Conservation (phyloP, 2,329 filamentous ascomycete genomes). For the Tothia fuscella region DNA sequence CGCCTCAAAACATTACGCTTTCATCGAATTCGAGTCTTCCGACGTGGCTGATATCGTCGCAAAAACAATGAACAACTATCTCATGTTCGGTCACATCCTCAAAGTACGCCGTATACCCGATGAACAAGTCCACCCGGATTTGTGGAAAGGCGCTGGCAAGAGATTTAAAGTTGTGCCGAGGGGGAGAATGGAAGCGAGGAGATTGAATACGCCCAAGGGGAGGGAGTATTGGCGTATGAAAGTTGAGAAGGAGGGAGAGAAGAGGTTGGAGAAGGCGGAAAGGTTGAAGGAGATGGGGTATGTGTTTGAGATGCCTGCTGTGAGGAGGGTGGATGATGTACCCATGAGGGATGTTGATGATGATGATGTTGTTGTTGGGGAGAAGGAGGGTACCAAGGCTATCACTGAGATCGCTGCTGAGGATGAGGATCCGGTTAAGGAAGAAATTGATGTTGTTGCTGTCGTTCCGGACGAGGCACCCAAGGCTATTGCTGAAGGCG, state of each 20-base stretch:
- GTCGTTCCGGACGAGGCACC: too few relatives aligned
- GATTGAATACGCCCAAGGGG: slow-evolving; percentile 59
- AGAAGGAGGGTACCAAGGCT: slow-evolving; percentile 17
- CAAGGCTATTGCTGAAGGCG: slow-evolving; percentile 2
- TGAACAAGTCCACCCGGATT: slow-evolving; percentile 64
- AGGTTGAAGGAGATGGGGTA: slow-evolving; percentile 75
- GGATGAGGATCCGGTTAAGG: slow-evolving; percentile 15
- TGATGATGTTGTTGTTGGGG: slow-evolving; percentile 22
- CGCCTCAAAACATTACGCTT: slow-evolving; percentile 84
- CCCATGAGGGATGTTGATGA: slow-evolving; percentile 28
- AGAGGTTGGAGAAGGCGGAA: slow-evolving; percentile 55
- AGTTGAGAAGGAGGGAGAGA: slow-evolving; percentile 59
- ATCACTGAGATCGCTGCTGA: slow-evolving; percentile 16
- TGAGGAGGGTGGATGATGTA: slow-evolving; percentile 52
- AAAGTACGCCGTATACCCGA: slow-evolving; percentile 71
- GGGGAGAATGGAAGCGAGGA: slow-evolving; percentile 71
- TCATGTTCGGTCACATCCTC: slow-evolving; percentile 86
- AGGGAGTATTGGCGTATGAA: slow-evolving; percentile 69
- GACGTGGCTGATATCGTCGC: slow-evolving; percentile 85
- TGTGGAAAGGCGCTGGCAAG: slow-evolving; percentile 84
- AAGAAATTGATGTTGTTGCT: slow-evolving; percentile 6
- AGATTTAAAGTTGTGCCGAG: slow-evolving; percentile 82
- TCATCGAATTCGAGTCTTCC: slow-evolving; percentile 69
- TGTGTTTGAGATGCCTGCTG: slow-evolving; percentile 60
- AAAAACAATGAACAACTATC: slow-evolving; percentile 95